Conservation (phyloP, 352 stramenopile species). For the Globisporangium splendens region DNA sequence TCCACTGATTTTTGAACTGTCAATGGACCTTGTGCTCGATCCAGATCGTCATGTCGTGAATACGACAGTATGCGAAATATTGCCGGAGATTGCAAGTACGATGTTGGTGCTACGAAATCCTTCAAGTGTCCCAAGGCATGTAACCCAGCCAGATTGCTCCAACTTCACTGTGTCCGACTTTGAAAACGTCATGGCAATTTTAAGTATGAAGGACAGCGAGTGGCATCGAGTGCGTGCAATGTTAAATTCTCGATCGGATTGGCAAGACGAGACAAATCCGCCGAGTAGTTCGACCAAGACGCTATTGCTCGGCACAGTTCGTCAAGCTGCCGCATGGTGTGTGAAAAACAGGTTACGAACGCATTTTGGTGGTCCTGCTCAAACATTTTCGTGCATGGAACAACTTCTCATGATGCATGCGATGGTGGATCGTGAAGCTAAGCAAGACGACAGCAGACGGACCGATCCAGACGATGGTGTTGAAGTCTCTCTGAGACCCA, state of each 20-base stretch:
- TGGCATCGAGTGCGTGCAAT: slow-evolving; percentile 31
- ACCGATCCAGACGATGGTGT: background rate
- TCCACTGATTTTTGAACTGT: slow-evolving; percentile 9
- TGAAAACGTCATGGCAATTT: slow-evolving; percentile 33
- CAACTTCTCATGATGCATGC: slow-evolving; percentile 44
- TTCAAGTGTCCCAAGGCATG: slow-evolving; percentile 3
- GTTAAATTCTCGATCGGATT: slow-evolving; percentile 8
- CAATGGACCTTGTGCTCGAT: slow-evolving; percentile 16
- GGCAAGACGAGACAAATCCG: background rate
- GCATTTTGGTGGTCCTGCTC: slow-evolving; percentile 65
- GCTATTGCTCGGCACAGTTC: slow-evolving; percentile 29
- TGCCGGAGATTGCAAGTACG: slow-evolving; percentile 1
- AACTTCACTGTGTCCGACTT: slow-evolving; percentile 40
- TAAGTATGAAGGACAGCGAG: slow-evolving; percentile 28
- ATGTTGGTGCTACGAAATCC: slow-evolving; percentile 10
- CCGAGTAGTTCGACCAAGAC: slow-evolving; percentile 8
- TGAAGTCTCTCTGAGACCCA: background rate
- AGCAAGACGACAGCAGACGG: background rate
- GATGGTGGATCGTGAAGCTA: background rate
- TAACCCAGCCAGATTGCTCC: background rate
- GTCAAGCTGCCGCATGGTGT: slow-evolving; percentile 62
- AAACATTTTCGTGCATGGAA: slow-evolving; percentile 79
- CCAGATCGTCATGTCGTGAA: background rate
- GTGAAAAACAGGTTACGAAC: slow-evolving; percentile 71
- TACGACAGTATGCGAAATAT: slow-evolving; percentile 1